Evolutionary conservation across 2,329 filamentous ascomycete genomes (phyloP), one percentile per base, ranked within the genome.

Genomic region (Neodidymelliopsis sp.): DNA sequence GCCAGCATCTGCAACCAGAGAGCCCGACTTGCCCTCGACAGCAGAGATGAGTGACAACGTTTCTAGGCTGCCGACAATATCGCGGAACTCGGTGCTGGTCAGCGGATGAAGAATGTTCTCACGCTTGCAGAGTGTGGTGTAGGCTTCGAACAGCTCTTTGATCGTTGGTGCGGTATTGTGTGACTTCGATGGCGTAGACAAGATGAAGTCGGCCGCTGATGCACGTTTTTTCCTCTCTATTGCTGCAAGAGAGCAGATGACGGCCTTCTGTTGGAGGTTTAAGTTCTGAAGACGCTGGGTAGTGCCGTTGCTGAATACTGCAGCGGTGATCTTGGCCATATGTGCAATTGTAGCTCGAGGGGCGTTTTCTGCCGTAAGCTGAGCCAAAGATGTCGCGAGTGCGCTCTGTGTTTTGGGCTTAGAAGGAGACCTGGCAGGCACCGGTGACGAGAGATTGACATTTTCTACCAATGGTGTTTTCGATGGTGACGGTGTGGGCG

Each of bases 251-350:
- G 93, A 85, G 75, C 94, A 99, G 8, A 99, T 81, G 0, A 93
- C 91, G 4, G 93, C 94, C 72, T 96, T 97, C 73, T 99, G 94
- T 69, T 99, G 95, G 2, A 99, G 81, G 69, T 97, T 99, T 47
- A 99, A 83, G 4, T 87, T 86, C 71, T 89, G 88, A 11, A 99
- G 84, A 49, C 94, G 85, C 62, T 97, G 91, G 10, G 81, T 84
- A 1, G 91, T 89, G 25, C 92, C 92, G 62, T 97, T 93, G 70
- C 89, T 90, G 73, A 99, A 97, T 1, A 91, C 89, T 4, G 90
- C 85, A 0, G 92, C 86, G 0, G 94, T 96, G 53, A 97, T 87
- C 63, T 90, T 91, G 68, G 94, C 96, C 64, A 99, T 84, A 70
- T 99, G 94, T 1, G 85, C 85, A 59, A 99, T 95, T 20, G 86